These are phyloP conservation scores for Ascochyta fabae DNA, from an alignment of 2,329 filamentous ascomycete genomes.

Conservation along the genomic window DNA sequence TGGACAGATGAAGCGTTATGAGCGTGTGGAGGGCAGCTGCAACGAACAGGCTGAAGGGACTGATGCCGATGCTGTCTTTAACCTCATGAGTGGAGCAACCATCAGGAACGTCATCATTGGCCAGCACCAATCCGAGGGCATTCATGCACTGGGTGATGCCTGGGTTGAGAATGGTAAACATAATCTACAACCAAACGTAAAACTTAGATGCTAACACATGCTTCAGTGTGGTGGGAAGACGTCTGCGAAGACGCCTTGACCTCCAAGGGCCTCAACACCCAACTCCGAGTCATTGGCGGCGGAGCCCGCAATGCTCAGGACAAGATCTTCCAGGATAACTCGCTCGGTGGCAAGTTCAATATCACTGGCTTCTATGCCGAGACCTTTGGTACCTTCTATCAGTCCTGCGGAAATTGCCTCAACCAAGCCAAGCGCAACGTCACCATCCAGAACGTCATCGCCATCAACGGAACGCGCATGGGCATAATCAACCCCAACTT, in stretches of 20 bases:
- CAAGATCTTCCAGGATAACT: slow-evolving; percentile 33
- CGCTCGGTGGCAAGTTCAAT: slow-evolving; percentile 31
- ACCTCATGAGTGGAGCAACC: slow-evolving; percentile 29
- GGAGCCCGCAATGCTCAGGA: slow-evolving; percentile 34
- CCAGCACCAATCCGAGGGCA: slow-evolving; percentile 35
- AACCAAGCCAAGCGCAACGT: slow-evolving; percentile 38
- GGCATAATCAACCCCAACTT: slow-evolving; percentile 37
- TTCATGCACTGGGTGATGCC: slow-evolving; percentile 34
- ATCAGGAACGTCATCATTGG: slow-evolving; percentile 35
- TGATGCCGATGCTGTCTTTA: slow-evolving; percentile 35
- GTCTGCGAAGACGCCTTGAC: slow-evolving; percentile 36
- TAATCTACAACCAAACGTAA: fast-evolving
- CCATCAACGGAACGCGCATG: slow-evolving; percentile 34
- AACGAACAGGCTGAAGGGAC: slow-evolving; percentile 36
- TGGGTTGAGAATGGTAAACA: slow-evolving; percentile 36
- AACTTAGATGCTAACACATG: slow-evolving; percentile 1
- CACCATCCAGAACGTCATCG: slow-evolving; percentile 35
- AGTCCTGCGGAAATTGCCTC: slow-evolving; percentile 34
- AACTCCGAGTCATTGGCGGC: slow-evolving; percentile 36
- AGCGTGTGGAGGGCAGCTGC: slow-evolving; percentile 32
- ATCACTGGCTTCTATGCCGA: slow-evolving; percentile 36
- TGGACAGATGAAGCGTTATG: slow-evolving; percentile 37
- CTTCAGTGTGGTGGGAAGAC: slow-evolving; percentile 36
- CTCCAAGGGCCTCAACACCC: slow-evolving; percentile 34
- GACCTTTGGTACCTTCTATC: slow-evolving; percentile 36